Percentiles rank a stretch among this genome's conserved stretches.
Evolutionary conservation across 176 grass and related monocot genomes (phyloP).

Genomic region (Ampelocalamus luodianensis): DNA sequence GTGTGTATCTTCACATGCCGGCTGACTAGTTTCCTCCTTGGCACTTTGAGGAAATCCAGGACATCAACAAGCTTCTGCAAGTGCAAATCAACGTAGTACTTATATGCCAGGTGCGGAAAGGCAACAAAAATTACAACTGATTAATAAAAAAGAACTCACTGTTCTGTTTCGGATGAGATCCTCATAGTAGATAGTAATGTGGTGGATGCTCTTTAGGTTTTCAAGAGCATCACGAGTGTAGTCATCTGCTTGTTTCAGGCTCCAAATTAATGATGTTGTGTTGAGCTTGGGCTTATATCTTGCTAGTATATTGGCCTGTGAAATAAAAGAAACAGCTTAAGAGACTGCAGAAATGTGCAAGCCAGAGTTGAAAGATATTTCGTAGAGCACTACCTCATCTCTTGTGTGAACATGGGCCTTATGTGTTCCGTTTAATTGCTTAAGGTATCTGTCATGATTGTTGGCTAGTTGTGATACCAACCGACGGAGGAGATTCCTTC

Average conservation of each 20-base stretch:
- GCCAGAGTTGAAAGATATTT: not conserved
- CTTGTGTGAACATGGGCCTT: constrained; percentile 87
- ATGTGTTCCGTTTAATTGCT: constrained; percentile 91
- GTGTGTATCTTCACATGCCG: constrained; percentile 89
- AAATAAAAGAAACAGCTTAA: constrained; percentile 32
- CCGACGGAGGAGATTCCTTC: constrained; percentile 81
- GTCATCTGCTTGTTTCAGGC: constrained; percentile 53
- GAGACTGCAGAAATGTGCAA: not conserved
- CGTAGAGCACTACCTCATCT: constrained; percentile 55
- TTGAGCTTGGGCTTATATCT: constrained; percentile 80
- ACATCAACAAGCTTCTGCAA: constrained; percentile 78
- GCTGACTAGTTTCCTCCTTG: constrained; percentile 58
- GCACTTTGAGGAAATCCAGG: constrained; percentile 71
- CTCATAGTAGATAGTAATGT: constrained; percentile 78
- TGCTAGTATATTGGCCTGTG: constrained; percentile 74
- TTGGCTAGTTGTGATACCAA: constrained; percentile 81
- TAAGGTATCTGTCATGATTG: constrained; percentile 74
- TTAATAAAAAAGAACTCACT: constrained; percentile 51
- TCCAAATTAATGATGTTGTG: constrained; percentile 56
- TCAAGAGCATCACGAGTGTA: constrained; percentile 55
- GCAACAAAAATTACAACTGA: not conserved
- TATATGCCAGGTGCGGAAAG: constrained; percentile 30
- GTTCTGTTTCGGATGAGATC: constrained; percentile 71
- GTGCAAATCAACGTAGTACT: not conserved
- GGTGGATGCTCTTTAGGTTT: constrained; percentile 61